Conservation (phyloP, 2,329 filamentous ascomycete species). For the Orbilia quercus region DNA sequence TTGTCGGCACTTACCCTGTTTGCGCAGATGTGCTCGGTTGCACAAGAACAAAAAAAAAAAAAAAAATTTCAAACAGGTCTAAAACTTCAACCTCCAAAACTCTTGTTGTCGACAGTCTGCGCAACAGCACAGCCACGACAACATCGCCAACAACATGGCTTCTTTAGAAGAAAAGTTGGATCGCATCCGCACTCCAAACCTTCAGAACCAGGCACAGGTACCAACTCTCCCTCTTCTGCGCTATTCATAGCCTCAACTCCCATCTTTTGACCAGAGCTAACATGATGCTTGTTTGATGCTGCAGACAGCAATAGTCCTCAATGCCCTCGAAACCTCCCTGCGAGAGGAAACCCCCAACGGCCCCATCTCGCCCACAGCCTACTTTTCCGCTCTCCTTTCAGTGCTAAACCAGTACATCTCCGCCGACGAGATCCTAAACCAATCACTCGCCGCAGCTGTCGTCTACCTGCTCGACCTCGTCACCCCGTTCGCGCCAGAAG, state of each 20-base stretch:
- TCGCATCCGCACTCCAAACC: conserved; percentile 95
- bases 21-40: no score
- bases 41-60: conserved; percentile 5
- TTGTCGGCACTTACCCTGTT: conserved; percentile 22
- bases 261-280: conserved; percentile 4
- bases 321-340: conserved; percentile 91
- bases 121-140: conserved; percentile 38
- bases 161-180: conserved; percentile 89
- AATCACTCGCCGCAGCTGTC: conserved; percentile 83
- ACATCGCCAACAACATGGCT: conserved; percentile 63
- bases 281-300: conserved; percentile 26
- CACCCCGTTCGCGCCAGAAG: conserved; percentile 82
- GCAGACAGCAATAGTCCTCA: conserved; percentile 85
- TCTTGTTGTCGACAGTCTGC: neutral
- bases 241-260: conserved; percentile 42
- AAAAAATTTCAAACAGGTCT: conserved; percentile 33
- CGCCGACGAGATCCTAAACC: conserved; percentile 75
- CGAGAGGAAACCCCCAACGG: conserved; percentile 80
- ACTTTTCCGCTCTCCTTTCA: conserved; percentile 93
- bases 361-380: conserved; percentile 84
- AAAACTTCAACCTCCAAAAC: conserved; percentile 16
- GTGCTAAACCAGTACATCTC: conserved; percentile 82
- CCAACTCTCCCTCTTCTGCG: conserved; percentile 53
- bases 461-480: conserved; percentile 96
- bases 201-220: conserved; percentile 95